These are phyloP conservation scores for Collybia nuda DNA, from an alignment of 768 basidiomycete species.

Conservation along the genomic window DNA sequence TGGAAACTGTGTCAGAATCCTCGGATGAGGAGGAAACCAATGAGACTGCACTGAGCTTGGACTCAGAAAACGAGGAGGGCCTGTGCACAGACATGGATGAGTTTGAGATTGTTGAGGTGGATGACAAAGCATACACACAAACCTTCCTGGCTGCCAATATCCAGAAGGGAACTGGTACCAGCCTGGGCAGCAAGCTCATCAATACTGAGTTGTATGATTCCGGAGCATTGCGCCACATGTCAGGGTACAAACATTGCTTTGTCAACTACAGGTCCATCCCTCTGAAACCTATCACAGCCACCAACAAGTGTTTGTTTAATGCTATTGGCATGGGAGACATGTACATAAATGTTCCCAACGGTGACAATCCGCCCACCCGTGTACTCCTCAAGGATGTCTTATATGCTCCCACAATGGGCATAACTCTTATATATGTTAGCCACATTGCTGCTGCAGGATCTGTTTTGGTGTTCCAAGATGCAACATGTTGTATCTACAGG, in stretches of 20 bases:
- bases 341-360: conserved; percentile 20
- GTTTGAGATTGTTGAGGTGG: too few species aligned
- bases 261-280: conserved; percentile 17
- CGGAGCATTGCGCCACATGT: too few species aligned
- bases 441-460: conserved; percentile 2
- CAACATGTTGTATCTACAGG: conserved; percentile 12
- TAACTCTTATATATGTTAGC: conserved; percentile 8
- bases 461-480: not conserved
- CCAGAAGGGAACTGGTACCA: too few species aligned
- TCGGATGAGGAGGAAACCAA: too few species aligned
- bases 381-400: conserved; percentile 5
- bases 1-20: too few species aligned
- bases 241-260: conserved; percentile 12
- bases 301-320: conserved; percentile 20
- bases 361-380: conserved; percentile 1
- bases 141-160: too few species aligned
- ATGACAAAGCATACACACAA: too few species aligned
- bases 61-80: too few species aligned
- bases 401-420: conserved; percentile 10
- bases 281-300: conserved; percentile 16
- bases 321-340: conserved; percentile 21
- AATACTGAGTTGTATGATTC: too few species aligned
- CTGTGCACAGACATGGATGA: too few species aligned
- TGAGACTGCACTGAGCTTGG: too few species aligned
- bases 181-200: too few species aligned